phyloP scores from a whole-genome alignment of 768 basidiomycete genomes.

The Boletus pseudo-olivaceus region DNA sequence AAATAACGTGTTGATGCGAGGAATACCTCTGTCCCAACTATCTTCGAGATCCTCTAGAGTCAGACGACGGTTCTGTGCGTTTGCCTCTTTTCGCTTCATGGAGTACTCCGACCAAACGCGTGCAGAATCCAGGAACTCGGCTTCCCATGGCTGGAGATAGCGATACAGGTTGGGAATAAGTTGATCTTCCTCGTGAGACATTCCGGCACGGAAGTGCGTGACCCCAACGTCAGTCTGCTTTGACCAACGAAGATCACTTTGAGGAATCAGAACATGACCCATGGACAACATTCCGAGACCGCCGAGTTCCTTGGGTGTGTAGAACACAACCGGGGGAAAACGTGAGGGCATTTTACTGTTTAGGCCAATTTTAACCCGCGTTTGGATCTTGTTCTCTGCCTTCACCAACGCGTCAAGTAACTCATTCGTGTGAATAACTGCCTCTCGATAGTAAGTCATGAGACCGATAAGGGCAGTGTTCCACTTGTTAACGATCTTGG shows the following conservation, averaged over 20 bases:
- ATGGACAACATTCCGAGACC: slow-evolving; percentile 99
- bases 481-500: slow-evolving; percentile 99
- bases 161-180: slow-evolving; percentile 97
- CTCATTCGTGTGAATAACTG: slow-evolving; percentile 96
- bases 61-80: slow-evolving; percentile 93
- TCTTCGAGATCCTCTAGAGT: slow-evolving; percentile 98
- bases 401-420: slow-evolving; percentile 94
- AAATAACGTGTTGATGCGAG: slow-evolving; percentile 98
- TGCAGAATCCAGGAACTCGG: slow-evolving; percentile 95
- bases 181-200: slow-evolving; percentile 94
- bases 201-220: slow-evolving; percentile 98
- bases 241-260: slow-evolving; percentile 95
- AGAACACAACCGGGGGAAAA: slow-evolving; percentile 96
- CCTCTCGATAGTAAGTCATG: slow-evolving; percentile 98
- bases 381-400: slow-evolving; percentile 99
- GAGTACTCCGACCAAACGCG: slow-evolving; percentile 99
- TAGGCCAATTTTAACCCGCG: slow-evolving; percentile 98
- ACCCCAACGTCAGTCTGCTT: slow-evolving; percentile 98
- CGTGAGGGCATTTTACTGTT: slow-evolving; percentile 99
- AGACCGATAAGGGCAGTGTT: slow-evolving; percentile 93
- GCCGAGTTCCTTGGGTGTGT: slow-evolving; percentile 97
- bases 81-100: slow-evolving; percentile 99
- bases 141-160: slow-evolving; percentile 96
- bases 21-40: slow-evolving; percentile 98
- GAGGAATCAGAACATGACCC: slow-evolving; percentile 98